Base-by-base conservation (phyloP, 176 grass and related monocot genomes). In the Rhynchospora tenuis region DNA sequence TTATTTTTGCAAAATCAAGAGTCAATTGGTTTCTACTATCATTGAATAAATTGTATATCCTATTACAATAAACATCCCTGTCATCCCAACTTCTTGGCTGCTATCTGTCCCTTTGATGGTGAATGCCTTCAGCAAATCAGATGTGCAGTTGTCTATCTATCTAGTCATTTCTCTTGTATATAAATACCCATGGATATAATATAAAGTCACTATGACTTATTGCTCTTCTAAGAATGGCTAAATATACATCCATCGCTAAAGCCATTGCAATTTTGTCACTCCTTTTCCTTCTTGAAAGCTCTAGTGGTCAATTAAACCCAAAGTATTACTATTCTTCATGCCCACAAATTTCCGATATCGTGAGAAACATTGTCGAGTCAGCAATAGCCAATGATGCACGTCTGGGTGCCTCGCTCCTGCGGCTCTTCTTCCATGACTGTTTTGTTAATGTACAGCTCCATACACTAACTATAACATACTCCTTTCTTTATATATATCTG, bases 361-460 rank as follows among this genome's bases (percentile, higher is more conserved):
- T 90, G 20, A 89, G 54, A 47, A 23, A 68, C 9, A 87, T 43
- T 3, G 5, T 92, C 63, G 9, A 70, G 38, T 65, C 88, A 0
- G 94, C 91, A n/a, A 84, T 94, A 46, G 67, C 57, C 3, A 58
- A 0, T 7, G 93, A 96, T 76, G 55, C 64, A 24, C 85, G 93
- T 77, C 33, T 93, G 70, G 93, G 91, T 4, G 93, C 93, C 15
- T 96, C 93, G 24, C 86, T 96, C 11, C 14, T 96, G 1, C 85
- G 93, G 13, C 93, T 96, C 83, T 91, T 93, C 80, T 96, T 96
- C 85, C 93, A 96, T 57, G 93, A 96, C 42, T 88, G 86, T 78
- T 88, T 88, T 24, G 82, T 88, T 45, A 64, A 88, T 43, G 86
- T 88, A 88, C 24, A 52, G 54, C 46, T 28, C 51, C 27, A 15